Conservation (phyloP, 768 basidiomycete species). For the Cyathus striatus region DNA sequence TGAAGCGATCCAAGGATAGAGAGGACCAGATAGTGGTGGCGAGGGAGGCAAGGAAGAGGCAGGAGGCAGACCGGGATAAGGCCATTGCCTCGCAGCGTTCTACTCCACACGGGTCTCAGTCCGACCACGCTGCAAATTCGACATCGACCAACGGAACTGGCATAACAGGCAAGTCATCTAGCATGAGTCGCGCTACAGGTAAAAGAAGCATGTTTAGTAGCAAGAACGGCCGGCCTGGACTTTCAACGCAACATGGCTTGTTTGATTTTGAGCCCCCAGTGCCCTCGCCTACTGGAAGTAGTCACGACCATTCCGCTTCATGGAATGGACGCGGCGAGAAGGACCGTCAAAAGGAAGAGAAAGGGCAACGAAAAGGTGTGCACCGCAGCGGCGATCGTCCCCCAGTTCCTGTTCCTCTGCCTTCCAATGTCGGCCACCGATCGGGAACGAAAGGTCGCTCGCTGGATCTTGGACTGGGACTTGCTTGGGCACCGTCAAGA, state of each 20-base stretch:
- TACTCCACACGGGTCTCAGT: constrained; percentile 16
- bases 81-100: constrained; percentile 13
- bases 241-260: constrained; percentile 45
- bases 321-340: constrained; percentile 19
- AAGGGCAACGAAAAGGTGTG: constrained; percentile 15
- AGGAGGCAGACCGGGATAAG: constrained; percentile 10
- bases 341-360: constrained; percentile 19
- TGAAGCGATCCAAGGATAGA: constrained; percentile 33
- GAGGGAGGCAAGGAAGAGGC: constrained; percentile 14
- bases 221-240: constrained; percentile 17
- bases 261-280: constrained; percentile 70
- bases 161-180: constrained; percentile 41
- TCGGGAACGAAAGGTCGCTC: constrained; percentile 62
- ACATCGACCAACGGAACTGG: constrained; percentile 31
- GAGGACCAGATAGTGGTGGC: constrained; percentile 23
- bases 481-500: constrained; percentile 68
- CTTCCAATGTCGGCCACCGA: constrained; percentile 28
- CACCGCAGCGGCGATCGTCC: constrained; percentile 20
- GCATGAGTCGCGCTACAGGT: constrained; percentile 52
- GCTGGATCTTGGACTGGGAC: constrained; percentile 62
- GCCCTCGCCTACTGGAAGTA: constrained; percentile 39
- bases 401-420: constrained; percentile 28
- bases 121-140: constrained; percentile 33
- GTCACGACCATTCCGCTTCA: constrained; percentile 15
- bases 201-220: constrained; percentile 23